Conservation (phyloP, 176 grass and related monocot genomes). For the Carex kokanica region DNA sequence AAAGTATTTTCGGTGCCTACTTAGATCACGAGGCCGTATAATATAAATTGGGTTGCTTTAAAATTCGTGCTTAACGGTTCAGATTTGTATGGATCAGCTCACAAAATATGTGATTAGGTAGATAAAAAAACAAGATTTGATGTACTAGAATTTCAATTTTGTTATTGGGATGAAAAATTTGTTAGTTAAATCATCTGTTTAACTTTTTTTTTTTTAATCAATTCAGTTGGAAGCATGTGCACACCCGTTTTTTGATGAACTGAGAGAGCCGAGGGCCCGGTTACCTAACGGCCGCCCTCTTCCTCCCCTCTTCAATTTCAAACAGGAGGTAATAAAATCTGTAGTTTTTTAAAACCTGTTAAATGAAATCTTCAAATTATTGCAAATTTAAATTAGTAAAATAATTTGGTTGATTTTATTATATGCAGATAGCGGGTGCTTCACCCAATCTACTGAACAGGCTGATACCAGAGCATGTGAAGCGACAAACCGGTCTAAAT, state of each 20-base stretch:
- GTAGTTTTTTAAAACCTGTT: background rate
- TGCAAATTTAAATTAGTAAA: background rate
- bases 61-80: too few species aligned
- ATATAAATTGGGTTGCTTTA: too few species aligned
- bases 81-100: too few species aligned
- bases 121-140: too few species aligned
- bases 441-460: conserved; percentile 63
- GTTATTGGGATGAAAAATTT: too few species aligned
- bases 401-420: background rate
- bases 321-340: conserved; percentile 48
- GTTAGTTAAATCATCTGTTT: too few species aligned
- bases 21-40: conserved; percentile 24
- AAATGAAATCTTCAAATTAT: background rate
- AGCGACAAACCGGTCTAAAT: conserved; percentile 57
- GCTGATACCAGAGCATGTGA: conserved; percentile 71
- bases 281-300: conserved; percentile 55
- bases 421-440: conserved; percentile 59
- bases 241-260: conserved; percentile 63
- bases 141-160: too few species aligned
- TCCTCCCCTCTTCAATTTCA: conserved; percentile 57
- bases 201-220: too few species aligned
- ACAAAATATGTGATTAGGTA: too few species aligned
- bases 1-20: too few species aligned
- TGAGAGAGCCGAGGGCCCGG: conserved; percentile 49
- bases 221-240: too few species aligned